Evolutionary conservation across 2,329 filamentous ascomycete species (phyloP), one percentile per base, ranked within the genome.

Genomic region (Arthrobotrys pseudoclavata): DNA sequence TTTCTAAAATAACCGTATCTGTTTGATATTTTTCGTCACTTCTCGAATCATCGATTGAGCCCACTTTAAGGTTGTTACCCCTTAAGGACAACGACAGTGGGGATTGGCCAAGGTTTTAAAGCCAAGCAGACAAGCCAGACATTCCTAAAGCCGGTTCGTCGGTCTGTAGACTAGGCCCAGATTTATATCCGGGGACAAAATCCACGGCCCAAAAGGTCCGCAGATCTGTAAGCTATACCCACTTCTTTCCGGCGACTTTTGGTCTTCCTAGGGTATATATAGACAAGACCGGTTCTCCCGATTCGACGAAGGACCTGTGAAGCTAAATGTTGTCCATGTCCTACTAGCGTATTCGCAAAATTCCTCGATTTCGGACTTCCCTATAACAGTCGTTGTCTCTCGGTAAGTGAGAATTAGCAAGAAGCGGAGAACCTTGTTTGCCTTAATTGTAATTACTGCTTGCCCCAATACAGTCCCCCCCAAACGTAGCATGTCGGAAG

Each of bases 221-320:
- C 55, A 70, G 66, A 76, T 76, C 66, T 70, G 72, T 76, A 76
- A 70, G 72, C 67, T 76, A 70, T 69, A 70, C 69, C 72, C 72
- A 76, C 66, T 76, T 62, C 29, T 70, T 76, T 60, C 72, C 64
- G 72, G 64, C 31, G 55, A 61, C 50, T 76, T 57, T 76, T 45
- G 31, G 29, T 20, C 47, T 22, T 26, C 26, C 66, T 45, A 15
- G 53, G 26, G 29, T 40, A 57, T 66, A 76, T 76, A 66, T 76
- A 76, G 52, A 75, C 37, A 52, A 29, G 10, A 20, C 18, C 53
- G 53, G 40, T 40, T 68, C 40, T 26, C 53, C 62, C 13, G 37
- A 52, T 61, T 48, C 31, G 29, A 31, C 57, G 13, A 29, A 50
- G 29, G 40, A 57, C 5, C 47, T 64, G 24, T 45, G 47, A 66